Conservation (phyloP, 345 rosid genomes). For the Salix exigua region DNA sequence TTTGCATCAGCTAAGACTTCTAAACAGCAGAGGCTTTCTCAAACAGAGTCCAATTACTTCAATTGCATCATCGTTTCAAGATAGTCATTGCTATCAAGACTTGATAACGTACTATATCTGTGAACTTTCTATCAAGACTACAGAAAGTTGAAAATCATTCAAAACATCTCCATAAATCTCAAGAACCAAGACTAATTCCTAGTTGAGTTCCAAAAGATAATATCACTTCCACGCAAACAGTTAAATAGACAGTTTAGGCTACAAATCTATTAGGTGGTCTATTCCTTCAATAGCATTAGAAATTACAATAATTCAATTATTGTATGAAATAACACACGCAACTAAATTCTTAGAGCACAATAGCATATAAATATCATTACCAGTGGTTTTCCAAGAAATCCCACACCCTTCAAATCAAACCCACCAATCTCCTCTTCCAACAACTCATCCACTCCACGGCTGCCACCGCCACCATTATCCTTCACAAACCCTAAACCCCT, state of each 20-base stretch:
- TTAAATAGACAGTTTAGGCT: background rate
- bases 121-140: background rate
- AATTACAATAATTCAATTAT: background rate
- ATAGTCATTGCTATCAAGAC: background rate
- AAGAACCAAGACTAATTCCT: background rate
- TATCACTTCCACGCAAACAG: background rate
- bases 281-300: background rate
- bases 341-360: background rate
- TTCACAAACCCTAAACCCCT: conserved; percentile 40
- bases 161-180: background rate
- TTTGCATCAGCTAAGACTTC: background rate
- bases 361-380: conserved; percentile 27
- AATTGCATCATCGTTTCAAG: background rate
- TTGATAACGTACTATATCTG: background rate
- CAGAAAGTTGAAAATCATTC: background rate
- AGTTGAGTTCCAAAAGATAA: background rate
- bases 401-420: conserved; percentile 45
- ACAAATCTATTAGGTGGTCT: background rate
- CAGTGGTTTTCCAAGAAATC: conserved; percentile 62
- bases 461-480: conserved; percentile 16
- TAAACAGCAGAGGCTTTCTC: background rate
- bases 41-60: background rate
- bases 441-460: conserved; percentile 21
- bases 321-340: background rate
- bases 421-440: conserved; percentile 54